Evolutionary conservation across 129 eudicot species (phyloP).

Genomic region (Flaveria linearis): DNA sequence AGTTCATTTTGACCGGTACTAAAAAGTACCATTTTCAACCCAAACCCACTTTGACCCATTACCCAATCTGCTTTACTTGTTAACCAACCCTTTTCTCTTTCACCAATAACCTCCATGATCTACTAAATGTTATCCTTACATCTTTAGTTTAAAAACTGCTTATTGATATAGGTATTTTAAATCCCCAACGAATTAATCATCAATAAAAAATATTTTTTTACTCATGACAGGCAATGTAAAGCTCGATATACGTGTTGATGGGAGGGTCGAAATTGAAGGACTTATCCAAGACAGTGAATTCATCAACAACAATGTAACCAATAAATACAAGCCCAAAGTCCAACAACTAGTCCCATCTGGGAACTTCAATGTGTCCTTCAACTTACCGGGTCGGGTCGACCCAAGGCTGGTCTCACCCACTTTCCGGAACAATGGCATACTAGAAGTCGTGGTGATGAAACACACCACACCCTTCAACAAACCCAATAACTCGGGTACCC

Average conservation of each 20-base stretch:
- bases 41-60: neutral
- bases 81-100: neutral
- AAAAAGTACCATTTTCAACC: neutral
- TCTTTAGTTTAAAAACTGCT: neutral
- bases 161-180: neutral
- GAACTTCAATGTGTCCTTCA: conserved; percentile 54
- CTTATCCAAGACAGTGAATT: conserved; percentile 35
- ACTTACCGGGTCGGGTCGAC: conserved; percentile 75
- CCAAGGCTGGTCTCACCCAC: conserved; percentile 47
- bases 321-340: conserved; percentile 41
- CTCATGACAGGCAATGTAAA: conserved; percentile 48
- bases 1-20: neutral
- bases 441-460: conserved; percentile 60
- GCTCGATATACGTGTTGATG: conserved; percentile 50
- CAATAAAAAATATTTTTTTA: neutral
- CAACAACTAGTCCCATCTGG: conserved; percentile 62
- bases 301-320: conserved; percentile 22
- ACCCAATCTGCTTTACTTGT: neutral
- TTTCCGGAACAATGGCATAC: conserved; percentile 54
- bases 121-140: neutral
- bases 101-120: neutral
- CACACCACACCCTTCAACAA: conserved; percentile 30
- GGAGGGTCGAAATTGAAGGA: conserved; percentile 55
- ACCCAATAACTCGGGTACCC: conserved; percentile 33
- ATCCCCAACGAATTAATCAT: neutral